phyloP scores from a whole-genome alignment of 257 asterid genomes.

The Nyctanthes arbortristis region DNA sequence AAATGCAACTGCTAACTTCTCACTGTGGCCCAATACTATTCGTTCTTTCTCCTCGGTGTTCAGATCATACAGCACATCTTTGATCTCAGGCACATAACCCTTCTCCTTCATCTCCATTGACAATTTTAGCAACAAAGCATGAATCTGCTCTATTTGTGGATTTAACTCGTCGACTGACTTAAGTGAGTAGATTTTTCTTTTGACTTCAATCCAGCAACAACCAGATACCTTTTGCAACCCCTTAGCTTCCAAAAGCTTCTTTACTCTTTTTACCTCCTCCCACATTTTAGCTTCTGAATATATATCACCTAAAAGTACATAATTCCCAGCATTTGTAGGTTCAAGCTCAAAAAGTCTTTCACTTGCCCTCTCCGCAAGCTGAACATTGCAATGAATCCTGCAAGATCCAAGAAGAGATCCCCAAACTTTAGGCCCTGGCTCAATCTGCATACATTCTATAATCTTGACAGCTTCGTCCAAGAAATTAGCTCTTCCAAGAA shows the following conservation, averaged over 20 bases:
- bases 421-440: slow-evolving; percentile 86
- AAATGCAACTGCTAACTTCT: slow-evolving; percentile 82
- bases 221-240: slow-evolving; percentile 84
- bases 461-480: slow-evolving; percentile 72
- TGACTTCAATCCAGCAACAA: slow-evolving; percentile 83
- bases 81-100: slow-evolving; percentile 77
- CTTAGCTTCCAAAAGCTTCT: slow-evolving; percentile 61
- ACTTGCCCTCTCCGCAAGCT: slow-evolving; percentile 79
- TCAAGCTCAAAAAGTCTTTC: slow-evolving; percentile 75
- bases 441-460: slow-evolving; percentile 68
- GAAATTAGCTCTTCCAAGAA: slow-evolving; percentile 83
- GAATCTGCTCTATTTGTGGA: slow-evolving; percentile 76
- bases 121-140: slow-evolving; percentile 57
- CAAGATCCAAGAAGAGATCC: slow-evolving; percentile 90
- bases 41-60: slow-evolving; percentile 69
- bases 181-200: slow-evolving; percentile 48
- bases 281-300: slow-evolving; percentile 88
- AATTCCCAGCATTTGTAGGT: slow-evolving; percentile 87
- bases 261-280: slow-evolving; percentile 72
- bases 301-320: slow-evolving; percentile 78
- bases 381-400: slow-evolving; percentile 77
- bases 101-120: slow-evolving; percentile 72
- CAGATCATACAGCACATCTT: slow-evolving; percentile 66
- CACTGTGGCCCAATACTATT: slow-evolving; percentile 83
- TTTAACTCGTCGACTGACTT: slow-evolving; percentile 69